phyloP scores from a whole-genome alignment of 108 stramenopile genomes.

The Nitzschia sp. region DNA sequence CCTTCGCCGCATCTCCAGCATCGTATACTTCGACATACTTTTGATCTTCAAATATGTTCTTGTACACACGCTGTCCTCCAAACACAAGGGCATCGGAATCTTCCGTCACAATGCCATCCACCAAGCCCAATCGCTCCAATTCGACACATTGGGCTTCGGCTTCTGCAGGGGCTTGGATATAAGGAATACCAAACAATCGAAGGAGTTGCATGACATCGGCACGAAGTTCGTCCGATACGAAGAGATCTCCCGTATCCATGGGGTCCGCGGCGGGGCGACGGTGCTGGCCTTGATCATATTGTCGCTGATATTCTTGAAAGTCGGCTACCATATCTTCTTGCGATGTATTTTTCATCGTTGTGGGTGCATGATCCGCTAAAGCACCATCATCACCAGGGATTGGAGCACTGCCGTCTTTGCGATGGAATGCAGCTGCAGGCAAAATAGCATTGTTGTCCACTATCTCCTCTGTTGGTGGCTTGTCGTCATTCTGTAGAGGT shows the following conservation, averaged over 20 bases:
- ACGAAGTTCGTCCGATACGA: constrained; percentile 92
- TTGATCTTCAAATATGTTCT: constrained; percentile 95
- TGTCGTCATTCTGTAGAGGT: no score
- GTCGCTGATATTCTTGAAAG: no score
- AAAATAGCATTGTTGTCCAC: no score
- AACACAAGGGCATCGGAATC: constrained; percentile 98
- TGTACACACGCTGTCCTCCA: constrained; percentile 84
- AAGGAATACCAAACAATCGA: constrained; percentile 92
- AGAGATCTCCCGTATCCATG: constrained; percentile 35
- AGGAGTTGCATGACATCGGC: constrained; percentile 87
- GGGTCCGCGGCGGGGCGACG: constrained; percentile 19
- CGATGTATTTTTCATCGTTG: no score
- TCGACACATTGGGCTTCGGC: constrained; percentile 96
- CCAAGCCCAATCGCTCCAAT: constrained; percentile 84
- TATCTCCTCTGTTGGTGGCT: no score
- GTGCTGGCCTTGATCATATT: no score
- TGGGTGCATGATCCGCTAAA: no score
- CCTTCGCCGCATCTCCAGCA: constrained; percentile 76
- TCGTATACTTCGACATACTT: constrained; percentile 94
- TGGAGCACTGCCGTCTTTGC: no score
- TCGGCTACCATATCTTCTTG: no score
- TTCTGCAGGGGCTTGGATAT: constrained; percentile 94
- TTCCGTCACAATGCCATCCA: constrained; percentile 97
- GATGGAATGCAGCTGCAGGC: no score
- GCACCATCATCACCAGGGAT: no score